Conservation (phyloP, 2,329 filamentous ascomycete species). For the Alternaria tenuissima region DNA sequence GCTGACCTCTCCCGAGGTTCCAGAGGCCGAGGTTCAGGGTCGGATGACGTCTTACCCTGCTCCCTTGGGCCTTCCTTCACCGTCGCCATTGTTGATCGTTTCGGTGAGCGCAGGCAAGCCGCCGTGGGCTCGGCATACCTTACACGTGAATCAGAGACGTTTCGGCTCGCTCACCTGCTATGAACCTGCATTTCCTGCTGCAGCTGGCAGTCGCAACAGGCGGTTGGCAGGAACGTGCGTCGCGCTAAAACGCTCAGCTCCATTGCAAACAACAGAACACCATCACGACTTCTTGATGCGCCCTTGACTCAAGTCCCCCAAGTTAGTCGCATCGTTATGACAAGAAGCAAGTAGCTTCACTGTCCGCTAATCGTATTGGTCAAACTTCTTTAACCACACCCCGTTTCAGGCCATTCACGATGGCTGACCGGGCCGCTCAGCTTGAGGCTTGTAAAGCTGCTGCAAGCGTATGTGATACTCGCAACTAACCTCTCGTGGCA, state of each 20-base stretch:
- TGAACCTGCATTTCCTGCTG: neutral
- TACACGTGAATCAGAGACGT: neutral
- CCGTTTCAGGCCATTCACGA: slow-evolving; percentile 17
- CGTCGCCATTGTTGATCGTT: neutral
- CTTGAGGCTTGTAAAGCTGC: slow-evolving; percentile 43
- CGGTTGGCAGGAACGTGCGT: slow-evolving; percentile 28
- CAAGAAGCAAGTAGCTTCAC: slow-evolving; percentile 8
- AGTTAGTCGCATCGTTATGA: slow-evolving; percentile 13
- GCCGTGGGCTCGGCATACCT: neutral
- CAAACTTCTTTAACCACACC: neutral
- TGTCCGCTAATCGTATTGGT: neutral
- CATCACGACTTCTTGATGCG: neutral
- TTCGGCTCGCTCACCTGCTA: neutral
- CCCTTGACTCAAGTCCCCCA: neutral
- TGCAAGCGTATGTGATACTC: slow-evolving; percentile 45
- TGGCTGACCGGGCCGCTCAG: slow-evolving; percentile 39
- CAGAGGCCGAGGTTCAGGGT: slow-evolving; percentile 42
- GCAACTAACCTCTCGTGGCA: slow-evolving; percentile 14
- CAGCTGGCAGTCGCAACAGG: slow-evolving; percentile 10
- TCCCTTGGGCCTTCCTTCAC: slow-evolving; percentile 3
- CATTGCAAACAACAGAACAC: slow-evolving; percentile 28
- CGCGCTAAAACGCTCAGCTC: slow-evolving; percentile 22
- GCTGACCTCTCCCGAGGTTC: slow-evolving; percentile 47
- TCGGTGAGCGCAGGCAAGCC: neutral
- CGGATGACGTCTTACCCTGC: slow-evolving; percentile 16